Base-by-base conservation (phyloP, 306 rosid species). In the Vigna trinervia region DNA sequence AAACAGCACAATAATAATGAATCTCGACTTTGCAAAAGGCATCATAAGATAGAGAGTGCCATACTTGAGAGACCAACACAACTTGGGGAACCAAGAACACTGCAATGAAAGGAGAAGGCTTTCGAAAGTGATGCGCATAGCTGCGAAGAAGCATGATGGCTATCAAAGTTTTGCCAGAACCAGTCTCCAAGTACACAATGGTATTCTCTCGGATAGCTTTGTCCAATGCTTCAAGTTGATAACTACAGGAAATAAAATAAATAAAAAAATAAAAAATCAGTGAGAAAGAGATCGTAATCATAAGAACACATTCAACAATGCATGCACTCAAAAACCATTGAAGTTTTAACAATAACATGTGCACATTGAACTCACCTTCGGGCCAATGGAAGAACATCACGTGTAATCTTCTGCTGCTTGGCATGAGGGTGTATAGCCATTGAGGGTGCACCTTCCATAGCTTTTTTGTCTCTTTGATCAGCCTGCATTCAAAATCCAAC, bases 121-220 rank as follows among this genome's bases (percentile, higher is more conserved):
- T 92, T 45, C 92, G 89, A 23, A 94, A 86, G 51, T 70, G 70
- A 84, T 87, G 41, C 7, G 96, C 93, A 22, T 83, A 90, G 78
- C 92, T 89, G 15, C 94, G 85, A 38, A 94, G 89, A 62, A 94
- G 98, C 98, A 91, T 91, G 59, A 90, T 82, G 45, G 97, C 93
- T 54, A 94, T 90, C 85, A 94, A 83, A 51, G 98, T 94, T 82
- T 94, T 94, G 48, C 98, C 98, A 0, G 96, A 84, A 68, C 98
- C 98, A 20, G 98, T 94, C 84, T 92, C 98, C 83, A 94, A 81
- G 78, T 56, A 92, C 69, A 90, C 97, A 12, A 90, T 60, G 4
- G 97, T 91, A 76, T 94, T 94, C 60, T 84, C 80, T 39, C 71
- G 85, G 1, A 90, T 73, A 5, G 96, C 94, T 34, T 64, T 84